A percentile compares a stretch with the other conserved stretches of the same genome.
These are phyloP conservation scores for Umbellularia californica DNA, from an alignment of 164 flowering plant genomes.

Conservation along the genomic window DNA sequence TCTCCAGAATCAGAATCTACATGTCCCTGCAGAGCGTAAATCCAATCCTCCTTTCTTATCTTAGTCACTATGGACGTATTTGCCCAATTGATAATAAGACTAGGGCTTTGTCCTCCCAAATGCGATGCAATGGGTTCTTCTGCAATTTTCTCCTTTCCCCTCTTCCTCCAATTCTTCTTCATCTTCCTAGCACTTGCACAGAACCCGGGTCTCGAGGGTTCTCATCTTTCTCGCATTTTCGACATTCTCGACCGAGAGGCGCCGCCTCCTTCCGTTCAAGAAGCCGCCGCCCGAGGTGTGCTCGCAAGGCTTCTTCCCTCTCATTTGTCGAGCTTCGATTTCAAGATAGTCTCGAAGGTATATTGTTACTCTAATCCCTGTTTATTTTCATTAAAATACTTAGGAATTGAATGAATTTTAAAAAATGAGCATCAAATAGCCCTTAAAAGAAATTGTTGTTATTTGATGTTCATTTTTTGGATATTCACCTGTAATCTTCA, in stretches of 20 bases:
- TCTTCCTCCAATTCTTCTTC: slow-evolving; percentile 8
- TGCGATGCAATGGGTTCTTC: slow-evolving; percentile 17
- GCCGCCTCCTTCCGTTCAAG: slow-evolving; percentile 43
- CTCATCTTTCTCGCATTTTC: slow-evolving; percentile 41
- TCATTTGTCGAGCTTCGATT: slow-evolving; percentile 52
- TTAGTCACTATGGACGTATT: no score
- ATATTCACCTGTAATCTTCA: no score
- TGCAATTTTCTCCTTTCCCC: slow-evolving; percentile 19
- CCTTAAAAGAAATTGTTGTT: no score
- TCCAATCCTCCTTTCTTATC: neutral
- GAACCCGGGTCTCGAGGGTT: slow-evolving; percentile 45
- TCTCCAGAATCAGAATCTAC: neutral
- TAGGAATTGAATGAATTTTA: no score
- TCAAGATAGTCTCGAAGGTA: slow-evolving; percentile 54
- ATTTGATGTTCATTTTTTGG: no score
- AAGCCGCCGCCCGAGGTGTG: slow-evolving; percentile 47
- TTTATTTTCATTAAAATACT: no score
- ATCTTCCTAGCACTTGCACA: slow-evolving; percentile 6
- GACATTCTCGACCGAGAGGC: slow-evolving; percentile 60
- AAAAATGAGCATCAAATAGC: no score
- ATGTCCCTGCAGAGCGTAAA: neutral
- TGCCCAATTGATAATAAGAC: no score
- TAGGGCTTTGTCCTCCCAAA: neutral
- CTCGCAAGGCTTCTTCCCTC: slow-evolving; percentile 57
- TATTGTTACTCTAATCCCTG: neutral